phyloP scores from a whole-genome alignment of 805 yeast species.

The Lachancea nothofagi region DNA sequence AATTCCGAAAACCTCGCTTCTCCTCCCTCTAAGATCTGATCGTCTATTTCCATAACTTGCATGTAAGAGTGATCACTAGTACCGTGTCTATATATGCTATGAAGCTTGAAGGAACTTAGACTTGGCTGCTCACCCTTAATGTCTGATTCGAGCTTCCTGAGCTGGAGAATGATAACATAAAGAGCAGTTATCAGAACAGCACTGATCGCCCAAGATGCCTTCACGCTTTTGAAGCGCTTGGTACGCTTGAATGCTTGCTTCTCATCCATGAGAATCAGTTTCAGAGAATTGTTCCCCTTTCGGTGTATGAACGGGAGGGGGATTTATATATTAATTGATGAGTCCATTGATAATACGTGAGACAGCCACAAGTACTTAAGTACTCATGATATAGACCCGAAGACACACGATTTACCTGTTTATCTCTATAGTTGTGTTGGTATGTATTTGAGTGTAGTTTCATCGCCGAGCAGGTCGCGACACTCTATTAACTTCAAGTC shows the following conservation, averaged over 20 bases:
- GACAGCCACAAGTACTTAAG: neutral
- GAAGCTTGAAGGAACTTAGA: slow-evolving; percentile 15
- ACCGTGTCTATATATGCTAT: slow-evolving; percentile 16
- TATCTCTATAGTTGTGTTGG: slow-evolving; percentile 5
- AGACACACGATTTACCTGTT: neutral
- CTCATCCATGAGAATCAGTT: slow-evolving; percentile 5
- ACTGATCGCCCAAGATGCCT: neutral
- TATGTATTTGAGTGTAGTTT: slow-evolving; percentile 4
- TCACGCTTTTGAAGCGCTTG: slow-evolving; percentile 1
- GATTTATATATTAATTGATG: too few species aligned
- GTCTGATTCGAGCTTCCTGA: neutral
- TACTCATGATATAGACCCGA: neutral
- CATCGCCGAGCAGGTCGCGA: slow-evolving; percentile 27
- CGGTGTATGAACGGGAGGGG: neutral
- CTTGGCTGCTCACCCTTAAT: neutral
- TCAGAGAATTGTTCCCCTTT: neutral
- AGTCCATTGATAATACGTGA: too few species aligned
- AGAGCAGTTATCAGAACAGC: neutral
- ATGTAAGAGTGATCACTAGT: neutral
- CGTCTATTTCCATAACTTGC: slow-evolving; percentile 21
- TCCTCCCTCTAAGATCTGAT: slow-evolving; percentile 15
- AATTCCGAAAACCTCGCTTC: slow-evolving; percentile 13
- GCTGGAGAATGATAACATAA: neutral
- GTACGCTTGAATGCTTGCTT: neutral
- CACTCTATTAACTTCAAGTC: slow-evolving; percentile 43